Conservation (phyloP, 2,329 filamentous ascomycete genomes). For the Fusarium sp. region DNA sequence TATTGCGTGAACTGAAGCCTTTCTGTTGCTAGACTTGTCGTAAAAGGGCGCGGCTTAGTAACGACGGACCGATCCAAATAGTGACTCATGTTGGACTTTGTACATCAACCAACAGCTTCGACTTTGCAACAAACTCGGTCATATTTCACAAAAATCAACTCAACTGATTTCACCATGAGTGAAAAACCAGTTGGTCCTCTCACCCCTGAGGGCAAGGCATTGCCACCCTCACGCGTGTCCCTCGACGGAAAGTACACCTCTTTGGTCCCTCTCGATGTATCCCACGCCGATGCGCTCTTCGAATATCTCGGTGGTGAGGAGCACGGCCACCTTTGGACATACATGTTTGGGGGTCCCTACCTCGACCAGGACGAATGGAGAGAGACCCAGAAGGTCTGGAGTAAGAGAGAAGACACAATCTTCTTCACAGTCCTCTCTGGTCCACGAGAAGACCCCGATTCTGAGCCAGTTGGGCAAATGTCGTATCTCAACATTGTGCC, state of each 20-base stretch:
- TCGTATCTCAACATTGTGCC: constrained; percentile 62
- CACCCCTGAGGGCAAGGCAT: constrained; percentile 27
- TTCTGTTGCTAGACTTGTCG: background rate
- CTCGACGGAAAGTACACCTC: constrained; percentile 49
- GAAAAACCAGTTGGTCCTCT: constrained; percentile 36
- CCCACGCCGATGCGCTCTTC: constrained; percentile 47
- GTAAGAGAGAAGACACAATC: constrained; percentile 50
- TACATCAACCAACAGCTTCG: background rate
- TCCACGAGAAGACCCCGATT: constrained; percentile 31
- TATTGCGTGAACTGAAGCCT: background rate
- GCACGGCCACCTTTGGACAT: constrained; percentile 51
- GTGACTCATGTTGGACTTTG: background rate
- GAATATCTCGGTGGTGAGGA: constrained; percentile 49
- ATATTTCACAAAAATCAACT: background rate
- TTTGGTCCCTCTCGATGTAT: constrained; percentile 44
- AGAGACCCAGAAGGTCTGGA: constrained; percentile 35
- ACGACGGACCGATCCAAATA: background rate
- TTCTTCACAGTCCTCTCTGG: constrained; percentile 60
- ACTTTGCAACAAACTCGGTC: background rate
- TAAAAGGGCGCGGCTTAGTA: background rate
- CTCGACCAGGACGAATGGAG: constrained; percentile 36
- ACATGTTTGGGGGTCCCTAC: constrained; percentile 47
- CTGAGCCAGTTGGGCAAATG: constrained; percentile 56
- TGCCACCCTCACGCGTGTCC: constrained; percentile 27
- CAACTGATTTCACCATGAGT: constrained; percentile 7